phyloP scores from a whole-genome alignment of 768 basidiomycete species.

The Termitomyces sp. region DNA sequence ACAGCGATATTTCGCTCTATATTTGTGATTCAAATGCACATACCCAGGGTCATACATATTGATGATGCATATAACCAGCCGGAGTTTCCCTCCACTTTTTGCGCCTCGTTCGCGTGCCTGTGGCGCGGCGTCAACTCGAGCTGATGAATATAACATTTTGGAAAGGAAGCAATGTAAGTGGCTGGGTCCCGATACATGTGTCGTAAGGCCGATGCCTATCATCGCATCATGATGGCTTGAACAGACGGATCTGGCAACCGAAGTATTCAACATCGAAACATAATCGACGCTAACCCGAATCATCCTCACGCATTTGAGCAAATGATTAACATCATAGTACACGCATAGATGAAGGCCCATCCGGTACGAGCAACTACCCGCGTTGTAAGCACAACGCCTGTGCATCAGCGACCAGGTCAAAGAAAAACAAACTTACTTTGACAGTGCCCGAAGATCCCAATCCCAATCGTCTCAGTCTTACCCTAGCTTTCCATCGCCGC shows the following conservation, averaged over 20 bases:
- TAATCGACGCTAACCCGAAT: not conserved
- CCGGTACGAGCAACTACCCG: no score
- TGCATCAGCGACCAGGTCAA: no score
- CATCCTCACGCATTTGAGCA: no score
- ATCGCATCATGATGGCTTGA: constrained; percentile 20
- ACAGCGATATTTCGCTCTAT: not conserved
- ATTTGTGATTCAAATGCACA: not conserved
- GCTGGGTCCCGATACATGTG: constrained; percentile 12
- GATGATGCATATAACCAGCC: constrained; percentile 1
- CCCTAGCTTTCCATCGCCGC: no score
- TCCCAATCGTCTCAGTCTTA: no score
- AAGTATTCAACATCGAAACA: not conserved
- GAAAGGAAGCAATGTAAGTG: not conserved
- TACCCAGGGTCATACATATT: not conserved
- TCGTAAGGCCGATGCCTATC: constrained; percentile 7
- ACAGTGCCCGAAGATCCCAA: no score
- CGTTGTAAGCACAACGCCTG: no score
- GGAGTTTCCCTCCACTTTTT: constrained; percentile 1
- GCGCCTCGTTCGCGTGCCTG: not conserved
- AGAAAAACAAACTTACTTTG: no score
- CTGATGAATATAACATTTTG: not conserved
- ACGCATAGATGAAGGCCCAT: no score
- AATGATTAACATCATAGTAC: no score
- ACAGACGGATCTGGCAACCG: constrained; percentile 13
- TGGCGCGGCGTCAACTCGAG: not conserved